phyloP scores from a whole-genome alignment of 2,329 filamentous ascomycete genomes.

The Apiospora phragmitis region DNA sequence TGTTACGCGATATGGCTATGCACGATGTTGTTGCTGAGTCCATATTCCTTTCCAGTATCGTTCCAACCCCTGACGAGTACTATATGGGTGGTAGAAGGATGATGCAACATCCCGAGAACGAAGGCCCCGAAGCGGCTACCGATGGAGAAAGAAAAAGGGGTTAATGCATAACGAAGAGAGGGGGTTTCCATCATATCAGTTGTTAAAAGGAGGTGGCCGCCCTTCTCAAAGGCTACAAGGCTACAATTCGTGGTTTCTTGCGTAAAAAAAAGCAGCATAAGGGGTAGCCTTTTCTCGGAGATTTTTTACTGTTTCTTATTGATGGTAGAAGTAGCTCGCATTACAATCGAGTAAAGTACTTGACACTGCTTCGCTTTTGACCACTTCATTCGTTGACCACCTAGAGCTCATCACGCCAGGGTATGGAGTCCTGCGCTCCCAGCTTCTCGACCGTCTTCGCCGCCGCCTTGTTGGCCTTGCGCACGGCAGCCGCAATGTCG shows the following conservation, averaged over 20 bases:
- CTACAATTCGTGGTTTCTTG: not conserved
- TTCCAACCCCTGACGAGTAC: not conserved
- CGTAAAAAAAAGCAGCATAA: not conserved
- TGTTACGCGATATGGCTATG: conserved; percentile 26
- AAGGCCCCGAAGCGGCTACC: not conserved
- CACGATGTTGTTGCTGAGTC: conserved; percentile 10
- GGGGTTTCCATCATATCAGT: not conserved
- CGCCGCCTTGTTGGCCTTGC: conserved; percentile 62
- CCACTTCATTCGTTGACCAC: not conserved
- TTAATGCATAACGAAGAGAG: not conserved
- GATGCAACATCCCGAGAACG: not conserved
- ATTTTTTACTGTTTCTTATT: not conserved
- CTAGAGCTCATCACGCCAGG: conserved; percentile 56
- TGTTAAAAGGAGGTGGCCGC: not conserved
- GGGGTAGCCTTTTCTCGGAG: not conserved
- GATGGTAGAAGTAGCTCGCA: not conserved
- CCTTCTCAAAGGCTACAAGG: not conserved
- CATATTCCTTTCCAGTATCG: not conserved
- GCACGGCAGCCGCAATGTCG: conserved; percentile 59
- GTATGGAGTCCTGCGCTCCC: conserved; percentile 68
- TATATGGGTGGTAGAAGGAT: not conserved
- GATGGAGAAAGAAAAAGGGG: not conserved
- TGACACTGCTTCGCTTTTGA: not conserved
- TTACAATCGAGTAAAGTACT: not conserved
- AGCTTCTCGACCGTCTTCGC: conserved; percentile 64